Base-by-base conservation (phyloP, 345 rosid genomes). In the Cardamine resedifolia region DNA sequence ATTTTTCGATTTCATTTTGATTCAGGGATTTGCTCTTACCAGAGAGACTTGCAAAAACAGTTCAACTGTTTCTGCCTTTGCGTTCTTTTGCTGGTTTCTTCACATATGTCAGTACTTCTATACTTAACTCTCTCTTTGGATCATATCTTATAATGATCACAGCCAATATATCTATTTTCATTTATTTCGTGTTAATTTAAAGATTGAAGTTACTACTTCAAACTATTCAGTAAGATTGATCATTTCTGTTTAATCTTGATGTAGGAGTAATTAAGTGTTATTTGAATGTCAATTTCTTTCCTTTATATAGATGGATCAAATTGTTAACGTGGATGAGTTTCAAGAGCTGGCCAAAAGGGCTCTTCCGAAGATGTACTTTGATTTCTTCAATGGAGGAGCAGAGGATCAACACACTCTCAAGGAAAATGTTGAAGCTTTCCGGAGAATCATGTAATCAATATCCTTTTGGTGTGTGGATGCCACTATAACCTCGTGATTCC, bases 281-380 rank as follows among this genome's bases (percentile, higher is more conserved):
- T 52, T n/a, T 70, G 52, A 69, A 3, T 72, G 21, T 64, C 27
- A 20, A 31, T 30, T 66, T n/a, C 0, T 24, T 52, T 39, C 15
- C 34, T 64, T 50, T 39, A 64, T 2, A 62, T n/a, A n/a, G 61
- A 93, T 87, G 96, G 81, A 58, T 47, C 87, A 87, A 67, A 81
- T 82, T 10, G 96, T 87, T 11, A 93, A 86, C 58, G 86, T 85
- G 41, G 81, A 77, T 64, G 98, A 93, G 78, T 87, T 85, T 73
- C 89, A 90, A 77, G 85, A 79, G 77, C 77, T 91, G 73, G 98
- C 94, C 4, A 86, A 75, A 85, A 81, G 28, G 60, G 83, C 83
- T 47, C 90, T 94, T 44, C 97, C 90, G 10, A 90, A 89, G 76
- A 86, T 89, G 91, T 85, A 83, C 80, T 89, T 78, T 68, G 96